A percentile compares a stretch with the other conserved stretches of the same genome.
phyloP scores from a whole-genome alignment of 2,329 filamentous ascomycete species.

The Aspergillus intermedius region DNA sequence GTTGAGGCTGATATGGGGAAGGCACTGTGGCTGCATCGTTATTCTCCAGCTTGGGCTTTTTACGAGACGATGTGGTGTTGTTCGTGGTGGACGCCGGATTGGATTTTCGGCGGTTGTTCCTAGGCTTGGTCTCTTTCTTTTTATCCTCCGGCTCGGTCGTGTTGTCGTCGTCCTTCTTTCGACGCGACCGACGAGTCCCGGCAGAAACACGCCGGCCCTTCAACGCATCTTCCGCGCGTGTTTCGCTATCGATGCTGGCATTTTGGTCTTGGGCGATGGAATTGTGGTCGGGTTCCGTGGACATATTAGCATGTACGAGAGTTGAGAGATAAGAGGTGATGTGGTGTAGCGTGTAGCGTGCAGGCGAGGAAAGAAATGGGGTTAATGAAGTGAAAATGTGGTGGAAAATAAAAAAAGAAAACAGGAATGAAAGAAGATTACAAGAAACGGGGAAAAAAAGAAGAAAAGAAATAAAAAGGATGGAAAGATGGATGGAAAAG shows the following conservation, averaged over 20 bases:
- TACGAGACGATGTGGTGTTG: constrained; percentile 35
- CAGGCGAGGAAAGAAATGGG: not conserved
- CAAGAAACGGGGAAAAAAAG: constrained; percentile 1
- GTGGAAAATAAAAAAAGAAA: not conserved
- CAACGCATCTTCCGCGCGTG: not conserved
- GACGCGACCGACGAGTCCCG: constrained; percentile 30
- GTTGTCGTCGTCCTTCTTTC: constrained; percentile 36
- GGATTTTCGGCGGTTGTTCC: constrained; percentile 3
- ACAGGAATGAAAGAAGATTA: not conserved
- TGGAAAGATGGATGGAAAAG: constrained; percentile 15
- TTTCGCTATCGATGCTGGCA: constrained; percentile 13
- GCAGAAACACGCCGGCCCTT: constrained; percentile 22
- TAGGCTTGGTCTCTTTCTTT: constrained; percentile 19
- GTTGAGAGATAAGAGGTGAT: constrained; percentile 6
- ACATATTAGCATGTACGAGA: constrained; percentile 20
- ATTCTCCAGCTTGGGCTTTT: constrained; percentile 39
- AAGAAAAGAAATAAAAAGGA: constrained; percentile 16
- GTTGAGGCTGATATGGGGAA: constrained; percentile 8
- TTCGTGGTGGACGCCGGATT: constrained; percentile 3
- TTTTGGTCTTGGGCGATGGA: constrained; percentile 19
- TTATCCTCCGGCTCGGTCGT: constrained; percentile 18
- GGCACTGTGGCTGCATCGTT: constrained; percentile 7
- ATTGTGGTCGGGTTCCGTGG: constrained; percentile 17
- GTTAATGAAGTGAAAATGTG: constrained; percentile 2
- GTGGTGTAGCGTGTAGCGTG: not conserved